Evolutionary conservation across 345 rosid species (phyloP), one percentile per base, ranked within the genome.

Genomic region (Aquilaria sinensis): DNA sequence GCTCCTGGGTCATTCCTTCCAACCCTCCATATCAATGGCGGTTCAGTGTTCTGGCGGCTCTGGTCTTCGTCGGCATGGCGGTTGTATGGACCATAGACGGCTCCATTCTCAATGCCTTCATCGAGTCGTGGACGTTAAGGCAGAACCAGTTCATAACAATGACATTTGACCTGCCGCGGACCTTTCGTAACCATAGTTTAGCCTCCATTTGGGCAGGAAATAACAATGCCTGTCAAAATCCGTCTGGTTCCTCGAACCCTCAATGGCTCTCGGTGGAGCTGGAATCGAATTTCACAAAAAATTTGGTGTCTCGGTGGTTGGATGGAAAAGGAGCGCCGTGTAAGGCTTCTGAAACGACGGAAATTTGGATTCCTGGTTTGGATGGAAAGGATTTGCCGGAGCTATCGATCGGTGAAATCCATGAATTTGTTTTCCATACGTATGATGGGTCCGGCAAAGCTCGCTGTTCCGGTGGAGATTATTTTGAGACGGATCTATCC

Each of bases 401-500:
- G 70, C 32, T 94, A 72, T 56, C 87, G 10, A 79, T 89, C 13
- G 96, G 96, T 0, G 82, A 79, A 64, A 66, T 77, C 64, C 89
- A 90, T 13, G 89, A 86, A 43, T 83, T 90, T 61, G 51, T 30
- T 37, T 86, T 94, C 51, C 83, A 77, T 61, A 92, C 96, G 0
- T 45, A 85, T 56, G 93, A 85, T 63, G 88, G 75, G 16, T 76
- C 87, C 0, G 70, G 78, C 15, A 74, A 69, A 45, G 76, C 62
- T 0, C 81, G 80, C 0, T 94, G 99, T 73, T 57, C 54, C 9
- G 99, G 97, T 6, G 97, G 99, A 5, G 99, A 94, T 74, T 88
- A 86, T 72, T 94, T 82, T 55, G 99, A 94, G 69, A 75, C 85
- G 1, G 99, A 90, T 70, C 88, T 94, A 58, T 86, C 96, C 2